Evolutionary conservation across 257 asterid species (phyloP).

Genomic region (Anisodus acutangulus): DNA sequence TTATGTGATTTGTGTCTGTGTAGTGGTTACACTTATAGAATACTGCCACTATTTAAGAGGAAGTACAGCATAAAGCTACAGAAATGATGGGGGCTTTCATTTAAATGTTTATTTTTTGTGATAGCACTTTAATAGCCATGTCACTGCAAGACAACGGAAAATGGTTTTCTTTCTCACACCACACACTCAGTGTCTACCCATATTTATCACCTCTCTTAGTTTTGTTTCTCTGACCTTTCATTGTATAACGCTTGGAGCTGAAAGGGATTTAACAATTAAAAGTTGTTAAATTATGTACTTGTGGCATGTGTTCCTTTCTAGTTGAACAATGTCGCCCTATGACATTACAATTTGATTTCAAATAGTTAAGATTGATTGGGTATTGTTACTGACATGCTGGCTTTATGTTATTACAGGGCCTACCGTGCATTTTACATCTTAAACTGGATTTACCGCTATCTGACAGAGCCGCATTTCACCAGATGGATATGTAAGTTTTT

Average conservation of each 20-base stretch:
- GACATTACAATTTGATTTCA: not conserved
- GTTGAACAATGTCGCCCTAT: not conserved
- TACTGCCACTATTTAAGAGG: not conserved
- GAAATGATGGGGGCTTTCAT: not conserved
- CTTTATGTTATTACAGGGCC: constrained; percentile 54
- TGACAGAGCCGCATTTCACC: constrained; percentile 69
- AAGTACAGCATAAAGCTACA: not conserved
- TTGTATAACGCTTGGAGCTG: not conserved
- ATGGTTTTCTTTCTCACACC: not conserved
- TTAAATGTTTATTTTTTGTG: not conserved
- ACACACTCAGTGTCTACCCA: not conserved
- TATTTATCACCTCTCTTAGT: not conserved
- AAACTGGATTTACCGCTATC: constrained; percentile 95
- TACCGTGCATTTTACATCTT: constrained; percentile 87
- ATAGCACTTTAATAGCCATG: not conserved
- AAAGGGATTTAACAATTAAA: constrained; percentile 1
- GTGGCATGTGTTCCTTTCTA: not conserved
- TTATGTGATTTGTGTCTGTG: not conserved
- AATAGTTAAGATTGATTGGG: not conserved
- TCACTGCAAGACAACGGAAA: no score
- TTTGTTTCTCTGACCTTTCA: not conserved
- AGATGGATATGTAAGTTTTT: constrained; percentile 84
- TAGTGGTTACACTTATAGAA: not conserved
- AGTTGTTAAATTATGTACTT: not conserved
- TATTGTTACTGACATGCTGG: constrained; percentile 8